Base-by-base conservation (phyloP, 2,329 filamentous ascomycete genomes). In the Rasamsonia emersonii region DNA sequence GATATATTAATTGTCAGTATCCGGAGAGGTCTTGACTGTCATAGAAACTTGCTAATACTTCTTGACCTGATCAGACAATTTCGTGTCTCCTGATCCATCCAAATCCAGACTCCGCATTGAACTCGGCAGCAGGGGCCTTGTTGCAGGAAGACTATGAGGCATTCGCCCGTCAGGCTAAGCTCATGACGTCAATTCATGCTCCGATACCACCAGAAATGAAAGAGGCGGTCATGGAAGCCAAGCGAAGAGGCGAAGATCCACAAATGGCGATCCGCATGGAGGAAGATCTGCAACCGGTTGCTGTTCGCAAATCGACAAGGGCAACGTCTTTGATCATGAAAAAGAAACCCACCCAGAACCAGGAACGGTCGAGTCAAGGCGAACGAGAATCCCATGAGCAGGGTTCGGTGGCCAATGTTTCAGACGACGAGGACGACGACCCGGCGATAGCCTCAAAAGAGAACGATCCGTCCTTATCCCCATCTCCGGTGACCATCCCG, bases 111-210 rank as follows among this genome's bases (percentile, higher is more conserved):
- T 77, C 73, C 35, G 75, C 75, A 5, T 54, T 79, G 40, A 79
- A 79, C 42, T 69, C 72, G 7, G 67, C 71, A 15, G 74, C 75
- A 9, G 75, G 75, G 2, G 65, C 67, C 18, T 47, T 79, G 37
- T 59, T 74, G 5, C 71, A 73, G 38, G 73, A 76, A 35, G 69
- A 77, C 42, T 79, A 71, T 51, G 64, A 67, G 4, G 63, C 62
- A 0, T 79, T 75, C 45, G 67, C 68, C 29, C 60, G 68, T 30
- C 60, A 75, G 37, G 75, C 75, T 10, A 68, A 61, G 50, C 50
- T 79, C 26, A 77, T 78, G 75, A 74, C 73, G 3, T 69, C 67
- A 3, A 75, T 79, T 9, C 73, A 79, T 45, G 75, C 75, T 7
- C 60, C 59, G 0, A 59, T 77, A 11, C 71, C 73, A 1, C 36